These are phyloP conservation scores for Hericium erinaceus DNA, from an alignment of 768 basidiomycete species.

Conservation along the genomic window DNA sequence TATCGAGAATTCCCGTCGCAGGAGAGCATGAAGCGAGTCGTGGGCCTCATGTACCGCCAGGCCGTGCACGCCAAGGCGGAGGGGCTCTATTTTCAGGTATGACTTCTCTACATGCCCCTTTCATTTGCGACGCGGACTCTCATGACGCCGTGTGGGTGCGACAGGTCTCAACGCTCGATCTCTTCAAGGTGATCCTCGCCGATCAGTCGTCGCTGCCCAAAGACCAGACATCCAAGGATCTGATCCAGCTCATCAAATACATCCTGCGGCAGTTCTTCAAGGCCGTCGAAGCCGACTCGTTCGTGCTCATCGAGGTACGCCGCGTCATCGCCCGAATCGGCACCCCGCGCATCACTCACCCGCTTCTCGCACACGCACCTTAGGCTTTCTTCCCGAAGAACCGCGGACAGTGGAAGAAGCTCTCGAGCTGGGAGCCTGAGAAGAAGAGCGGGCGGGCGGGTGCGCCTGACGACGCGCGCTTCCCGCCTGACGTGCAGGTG, in stretches of 20 bases:
- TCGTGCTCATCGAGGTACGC: conserved; percentile 79
- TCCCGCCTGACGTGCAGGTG: conserved; percentile 64
- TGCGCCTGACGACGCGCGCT: conserved; percentile 29
- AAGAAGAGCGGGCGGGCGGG: conserved; percentile 28
- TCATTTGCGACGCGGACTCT: conserved; percentile 3
- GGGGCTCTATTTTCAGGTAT: conserved; percentile 89
- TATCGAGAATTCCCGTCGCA: conserved; percentile 74
- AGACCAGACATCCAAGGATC: conserved; percentile 74
- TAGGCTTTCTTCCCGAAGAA: conserved; percentile 90
- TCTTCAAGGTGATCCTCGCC: conserved; percentile 82
- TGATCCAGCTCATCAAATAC: conserved; percentile 75
- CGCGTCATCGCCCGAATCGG: conserved; percentile 21
- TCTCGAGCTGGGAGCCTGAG: conserved; percentile 65
- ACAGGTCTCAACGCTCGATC: conserved; percentile 80
- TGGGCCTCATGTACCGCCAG: conserved; percentile 83
- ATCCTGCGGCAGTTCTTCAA: conserved; percentile 94
- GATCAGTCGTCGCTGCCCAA: conserved; percentile 73
- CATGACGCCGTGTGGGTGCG: not conserved
- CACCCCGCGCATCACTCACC: conserved; percentile 11
- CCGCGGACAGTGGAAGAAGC: conserved; percentile 77
- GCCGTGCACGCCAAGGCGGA: conserved; percentile 89
- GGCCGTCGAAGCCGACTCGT: conserved; percentile 69
- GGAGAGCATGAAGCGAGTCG: conserved; percentile 85
- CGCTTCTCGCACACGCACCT: not conserved
- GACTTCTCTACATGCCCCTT: conserved; percentile 15